Evolutionary conservation across 176 grass and related monocot species (phyloP).

Genomic region (Chloris gayana): DNA sequence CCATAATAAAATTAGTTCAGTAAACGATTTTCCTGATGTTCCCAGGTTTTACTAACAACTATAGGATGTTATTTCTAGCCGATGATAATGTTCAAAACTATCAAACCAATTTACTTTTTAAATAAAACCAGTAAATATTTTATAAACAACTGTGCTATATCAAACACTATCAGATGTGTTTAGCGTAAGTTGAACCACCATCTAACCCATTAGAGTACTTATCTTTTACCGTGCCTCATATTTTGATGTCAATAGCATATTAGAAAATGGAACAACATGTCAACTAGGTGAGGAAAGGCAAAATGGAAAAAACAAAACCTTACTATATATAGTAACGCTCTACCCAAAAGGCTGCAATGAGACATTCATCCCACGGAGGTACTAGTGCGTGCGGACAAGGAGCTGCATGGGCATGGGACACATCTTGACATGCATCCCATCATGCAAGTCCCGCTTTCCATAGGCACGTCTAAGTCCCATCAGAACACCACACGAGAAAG

Average conservation of each 20-base stretch:
- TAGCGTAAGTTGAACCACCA: too few relatives aligned
- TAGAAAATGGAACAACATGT: background rate
- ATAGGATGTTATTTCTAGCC: too few relatives aligned
- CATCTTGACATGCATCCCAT: conserved; percentile 28
- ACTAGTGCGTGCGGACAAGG: conserved; percentile 21
- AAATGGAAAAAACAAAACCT: background rate
- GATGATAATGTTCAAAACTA: too few relatives aligned
- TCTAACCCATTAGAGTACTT: background rate
- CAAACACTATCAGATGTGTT: too few relatives aligned
- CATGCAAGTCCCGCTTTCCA: conserved; percentile 30
- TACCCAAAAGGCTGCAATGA: background rate
- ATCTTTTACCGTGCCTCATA: background rate
- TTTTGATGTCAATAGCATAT: background rate
- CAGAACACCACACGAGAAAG: conserved; percentile 39
- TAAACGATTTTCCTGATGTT: too few relatives aligned
- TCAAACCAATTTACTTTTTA: too few relatives aligned
- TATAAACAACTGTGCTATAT: too few relatives aligned
- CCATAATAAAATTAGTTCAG: too few relatives aligned
- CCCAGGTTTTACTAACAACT: too few relatives aligned
- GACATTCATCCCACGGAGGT: background rate
- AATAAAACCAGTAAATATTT: too few relatives aligned
- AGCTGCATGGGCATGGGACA: background rate
- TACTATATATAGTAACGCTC: background rate
- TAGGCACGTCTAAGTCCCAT: conserved; percentile 14
- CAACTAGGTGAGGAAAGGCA: background rate